These are phyloP conservation scores for Pseudogymnoascus sp. DNA, from an alignment of 2,329 filamentous ascomycete species.

Conservation along the genomic window DNA sequence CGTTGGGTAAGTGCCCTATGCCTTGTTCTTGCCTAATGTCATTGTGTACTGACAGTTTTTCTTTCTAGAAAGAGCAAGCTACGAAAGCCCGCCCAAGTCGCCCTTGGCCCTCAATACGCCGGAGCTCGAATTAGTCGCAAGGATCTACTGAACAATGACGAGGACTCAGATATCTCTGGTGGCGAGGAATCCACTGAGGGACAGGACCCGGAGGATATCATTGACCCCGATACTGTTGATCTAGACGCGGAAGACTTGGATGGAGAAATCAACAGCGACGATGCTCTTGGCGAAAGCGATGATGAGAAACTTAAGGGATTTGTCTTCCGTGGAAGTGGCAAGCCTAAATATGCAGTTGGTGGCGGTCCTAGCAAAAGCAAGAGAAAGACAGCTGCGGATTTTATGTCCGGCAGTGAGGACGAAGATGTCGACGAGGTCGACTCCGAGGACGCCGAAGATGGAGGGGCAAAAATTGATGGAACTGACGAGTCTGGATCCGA, in stretches of 20 bases:
- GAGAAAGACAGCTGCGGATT: conserved; percentile 47
- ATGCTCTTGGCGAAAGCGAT: conserved; percentile 75
- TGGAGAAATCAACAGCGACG: conserved; percentile 52
- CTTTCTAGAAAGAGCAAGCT: conserved; percentile 65
- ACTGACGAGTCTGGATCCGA: conserved; percentile 26
- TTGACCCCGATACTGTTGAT: conserved; percentile 46
- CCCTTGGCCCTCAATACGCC: conserved; percentile 71
- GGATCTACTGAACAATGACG: conserved; percentile 47
- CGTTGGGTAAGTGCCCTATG: conserved; percentile 47
- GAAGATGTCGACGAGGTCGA: conserved; percentile 24
- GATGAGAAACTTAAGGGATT: conserved; percentile 73
- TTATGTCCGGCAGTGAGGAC: conserved; percentile 38
- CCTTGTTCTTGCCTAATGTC: conserved; percentile 12
- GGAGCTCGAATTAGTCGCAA: conserved; percentile 67
- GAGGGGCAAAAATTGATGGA: conserved; percentile 25
- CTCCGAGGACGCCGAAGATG: conserved; percentile 19
- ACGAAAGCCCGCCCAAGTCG: conserved; percentile 58
- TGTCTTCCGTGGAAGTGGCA: conserved; percentile 51
- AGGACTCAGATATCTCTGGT: conserved; percentile 37
- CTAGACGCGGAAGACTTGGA: conserved; percentile 48
- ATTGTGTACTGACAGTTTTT: conserved; percentile 4
- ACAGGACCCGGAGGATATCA: conserved; percentile 28
- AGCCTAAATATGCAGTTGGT: conserved; percentile 33
- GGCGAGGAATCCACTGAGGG: conserved; percentile 37
- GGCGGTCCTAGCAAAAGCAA: conserved; percentile 24